phyloP scores from a whole-genome alignment of 371 early-diverging fungal genomes.

The Lichtheimia ramosa region DNA sequence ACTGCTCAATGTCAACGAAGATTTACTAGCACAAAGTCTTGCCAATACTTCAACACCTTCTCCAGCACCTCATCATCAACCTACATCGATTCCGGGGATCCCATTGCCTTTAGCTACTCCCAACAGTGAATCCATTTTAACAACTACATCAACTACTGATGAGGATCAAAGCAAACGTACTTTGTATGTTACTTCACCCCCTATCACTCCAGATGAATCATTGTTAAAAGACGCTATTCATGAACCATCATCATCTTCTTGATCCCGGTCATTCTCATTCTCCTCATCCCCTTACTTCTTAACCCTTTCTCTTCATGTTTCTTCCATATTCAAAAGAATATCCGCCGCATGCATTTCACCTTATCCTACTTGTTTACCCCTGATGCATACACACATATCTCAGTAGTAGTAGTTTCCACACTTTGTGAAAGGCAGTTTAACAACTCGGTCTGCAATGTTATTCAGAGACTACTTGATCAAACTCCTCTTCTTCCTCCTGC shows the following conservation, averaged over 20 bases:
- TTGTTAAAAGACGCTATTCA: not conserved
- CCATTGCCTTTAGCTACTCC: not conserved
- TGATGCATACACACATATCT: not conserved
- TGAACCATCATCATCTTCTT: not conserved
- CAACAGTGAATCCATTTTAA: not conserved
- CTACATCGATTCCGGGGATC: not conserved
- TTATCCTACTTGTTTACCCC: not conserved
- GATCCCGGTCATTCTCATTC: not conserved
- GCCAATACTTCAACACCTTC: slow-evolving; percentile 1
- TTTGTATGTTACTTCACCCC: slow-evolving; percentile 6
- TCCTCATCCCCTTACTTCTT: not conserved
- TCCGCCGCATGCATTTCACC: not conserved
- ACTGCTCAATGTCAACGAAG: slow-evolving; percentile 33
- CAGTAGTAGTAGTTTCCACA: too few relatives aligned
- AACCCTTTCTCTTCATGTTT: not conserved
- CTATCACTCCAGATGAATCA: slow-evolving; percentile 18
- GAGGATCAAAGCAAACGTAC: too few relatives aligned
- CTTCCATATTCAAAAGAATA: not conserved
- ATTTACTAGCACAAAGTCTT: slow-evolving; percentile 39
- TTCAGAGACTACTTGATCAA: too few relatives aligned
- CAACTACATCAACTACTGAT: not conserved
- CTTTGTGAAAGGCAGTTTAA: too few relatives aligned
- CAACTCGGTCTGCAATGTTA: too few relatives aligned
- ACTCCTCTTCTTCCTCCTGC: not conserved
- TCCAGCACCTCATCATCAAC: not conserved